Evolutionary conservation across 257 asterid genomes (phyloP), one percentile per base, ranked within the genome.

Genomic region (Fraxinus americana): DNA sequence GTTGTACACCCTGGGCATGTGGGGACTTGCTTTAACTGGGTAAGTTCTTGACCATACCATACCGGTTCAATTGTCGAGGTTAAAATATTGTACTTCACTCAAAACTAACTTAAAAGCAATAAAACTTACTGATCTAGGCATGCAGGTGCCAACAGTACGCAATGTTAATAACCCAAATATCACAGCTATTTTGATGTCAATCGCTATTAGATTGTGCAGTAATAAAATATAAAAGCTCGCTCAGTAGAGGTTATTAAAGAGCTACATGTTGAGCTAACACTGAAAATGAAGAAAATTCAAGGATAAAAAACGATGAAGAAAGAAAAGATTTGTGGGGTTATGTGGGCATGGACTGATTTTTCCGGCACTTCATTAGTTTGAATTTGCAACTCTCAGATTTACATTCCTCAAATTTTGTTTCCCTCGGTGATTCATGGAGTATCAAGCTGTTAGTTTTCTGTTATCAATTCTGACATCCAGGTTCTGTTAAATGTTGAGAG

Each of bases 21-120:
- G 99, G 99, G 92, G 99, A 43, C 93, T 95, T 87, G 91, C 97
- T 71, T 84, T 91, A 32, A 87, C 95, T 5, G 94, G 99, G 98
- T 95, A 80, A 75, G 81, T 73, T 79, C 78, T 39, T 48, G 19
- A 48, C n/a, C 4, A 14, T 76, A 39, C 29, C 14, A 48, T 35
- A 23, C 59, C 48, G 2, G 17, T 73, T 76, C 70, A 43, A 35
- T 54, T 71, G 68, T 43, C 11, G 16, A 50, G 35, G 38, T 50
- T 50, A 52, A 39, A 34, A 36, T 12, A 13, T 34, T 36, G 45
- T 79, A n/a, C 27, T 21, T 66, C 30, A 79, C 5, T 25, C 29
- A 59, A n/a, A 12, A 43, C 50, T 12, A 43, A 59, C 67, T 59
- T 2, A n/a, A 23, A 59, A 48, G 14, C 57, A 16, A 45, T 43